Percentiles rank a stretch among this genome's conserved stretches.
phyloP scores from a whole-genome alignment of 2,329 filamentous ascomycete species.

The Cadophora luteo-olivacea region DNA sequence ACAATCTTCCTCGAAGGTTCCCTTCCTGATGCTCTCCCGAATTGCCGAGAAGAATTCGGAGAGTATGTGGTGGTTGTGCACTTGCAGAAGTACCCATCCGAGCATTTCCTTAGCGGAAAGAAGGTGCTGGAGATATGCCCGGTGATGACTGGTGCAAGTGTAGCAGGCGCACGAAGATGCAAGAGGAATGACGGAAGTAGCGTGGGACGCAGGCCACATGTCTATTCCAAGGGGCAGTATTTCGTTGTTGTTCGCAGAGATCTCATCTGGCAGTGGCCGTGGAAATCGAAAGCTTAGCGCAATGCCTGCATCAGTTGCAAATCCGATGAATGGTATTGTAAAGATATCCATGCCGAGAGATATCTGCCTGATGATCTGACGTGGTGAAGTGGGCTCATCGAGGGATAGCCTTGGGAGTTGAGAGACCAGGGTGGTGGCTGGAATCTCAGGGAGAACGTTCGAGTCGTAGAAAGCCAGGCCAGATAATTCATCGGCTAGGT shows the following conservation, averaged over 20 bases:
- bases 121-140: constrained; percentile 87
- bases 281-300: constrained; percentile 83
- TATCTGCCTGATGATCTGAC: constrained; percentile 78
- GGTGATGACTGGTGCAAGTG: constrained; percentile 81
- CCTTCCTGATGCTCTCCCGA: constrained; percentile 64
- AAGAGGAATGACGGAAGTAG: constrained; percentile 68
- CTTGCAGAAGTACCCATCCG: constrained; percentile 88
- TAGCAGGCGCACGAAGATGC: constrained; percentile 75
- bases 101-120: constrained; percentile 95
- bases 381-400: constrained; percentile 72
- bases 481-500: constrained; percentile 64
- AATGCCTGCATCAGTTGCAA: constrained; percentile 82
- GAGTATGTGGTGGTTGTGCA: constrained; percentile 85
- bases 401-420: constrained; percentile 77
- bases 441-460: constrained; percentile 71
- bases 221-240: constrained; percentile 71
- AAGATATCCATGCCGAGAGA: constrained; percentile 81
- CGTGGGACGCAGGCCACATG: constrained; percentile 73
- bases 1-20: constrained; percentile 63
- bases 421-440: constrained; percentile 58
- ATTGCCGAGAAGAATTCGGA: constrained; percentile 76
- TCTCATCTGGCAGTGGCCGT: constrained; percentile 40
- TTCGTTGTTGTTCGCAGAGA: constrained; percentile 18
- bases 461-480: constrained; percentile 82
- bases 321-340: constrained; percentile 76